phyloP scores from a whole-genome alignment of 257 asterid genomes.

The Apocynum venetum region DNA sequence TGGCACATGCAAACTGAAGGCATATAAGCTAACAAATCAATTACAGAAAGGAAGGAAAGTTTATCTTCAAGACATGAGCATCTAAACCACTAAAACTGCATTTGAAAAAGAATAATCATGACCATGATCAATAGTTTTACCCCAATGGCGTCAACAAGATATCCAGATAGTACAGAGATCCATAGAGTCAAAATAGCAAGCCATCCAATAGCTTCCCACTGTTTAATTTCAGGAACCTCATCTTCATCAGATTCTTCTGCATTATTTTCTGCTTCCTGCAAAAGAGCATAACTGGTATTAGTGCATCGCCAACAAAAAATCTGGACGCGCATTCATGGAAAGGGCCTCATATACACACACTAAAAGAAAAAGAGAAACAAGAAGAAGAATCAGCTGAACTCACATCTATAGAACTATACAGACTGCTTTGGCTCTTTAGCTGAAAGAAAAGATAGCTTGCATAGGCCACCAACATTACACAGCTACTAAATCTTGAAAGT shows the following conservation, averaged over 20 bases:
- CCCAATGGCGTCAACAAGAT: conserved; percentile 92
- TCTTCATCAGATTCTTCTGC: conserved; percentile 53
- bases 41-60: not conserved
- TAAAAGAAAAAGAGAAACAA: conserved; percentile 2
- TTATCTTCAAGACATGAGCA: not conserved
- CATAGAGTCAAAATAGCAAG: conserved; percentile 79
- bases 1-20: not conserved
- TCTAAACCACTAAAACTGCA: not conserved
- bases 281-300: not conserved
- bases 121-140: conserved; percentile 28
- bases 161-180: conserved; percentile 91
- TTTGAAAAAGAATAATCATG: not conserved
- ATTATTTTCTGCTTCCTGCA: conserved; percentile 50
- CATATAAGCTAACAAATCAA: not conserved
- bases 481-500: conserved; percentile 94
- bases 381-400: conserved; percentile 9
- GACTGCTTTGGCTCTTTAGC: conserved; percentile 66
- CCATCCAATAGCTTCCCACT: conserved; percentile 90
- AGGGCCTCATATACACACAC: not conserved
- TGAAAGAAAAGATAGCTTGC: conserved; percentile 92
- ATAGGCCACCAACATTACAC: conserved; percentile 88
- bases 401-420: conserved; percentile 57
- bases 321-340: not conserved
- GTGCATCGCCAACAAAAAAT: conserved; percentile 1
- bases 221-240: conserved; percentile 74